Percentiles rank a stretch among this genome's conserved stretches.
These are phyloP conservation scores for Dactylellina sp. DNA, from an alignment of 2,329 filamentous ascomycete species.

Conservation along the genomic window DNA sequence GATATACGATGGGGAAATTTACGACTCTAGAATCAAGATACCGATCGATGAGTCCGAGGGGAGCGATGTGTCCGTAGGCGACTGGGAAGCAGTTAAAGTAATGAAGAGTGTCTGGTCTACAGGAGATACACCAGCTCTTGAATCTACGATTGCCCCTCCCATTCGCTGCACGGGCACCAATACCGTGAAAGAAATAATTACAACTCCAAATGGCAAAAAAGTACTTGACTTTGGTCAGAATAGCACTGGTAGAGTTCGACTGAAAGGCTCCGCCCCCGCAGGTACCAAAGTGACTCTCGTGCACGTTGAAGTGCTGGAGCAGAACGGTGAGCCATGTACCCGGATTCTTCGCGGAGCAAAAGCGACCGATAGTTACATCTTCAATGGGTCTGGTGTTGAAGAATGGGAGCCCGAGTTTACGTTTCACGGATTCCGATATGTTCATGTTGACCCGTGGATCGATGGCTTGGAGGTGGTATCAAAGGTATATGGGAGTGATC, in stretches of 20 bases:
- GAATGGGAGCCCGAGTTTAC: conserved; percentile 68
- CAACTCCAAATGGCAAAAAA: conserved; percentile 23
- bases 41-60: neutral
- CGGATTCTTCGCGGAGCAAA: conserved; percentile 42
- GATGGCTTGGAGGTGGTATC: conserved; percentile 60
- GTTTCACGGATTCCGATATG: conserved; percentile 69
- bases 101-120: conserved; percentile 19
- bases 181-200: conserved; percentile 22
- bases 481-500: conserved; percentile 68
- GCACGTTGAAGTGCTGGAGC: conserved; percentile 40
- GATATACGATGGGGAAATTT: conserved; percentile 46
- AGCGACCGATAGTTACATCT: conserved; percentile 45
- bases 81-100: conserved; percentile 37
- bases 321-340: conserved; percentile 35
- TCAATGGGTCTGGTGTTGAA: conserved; percentile 42
- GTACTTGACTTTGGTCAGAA: conserved; percentile 52
- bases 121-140: conserved; percentile 1
- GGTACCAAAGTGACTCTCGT: conserved; percentile 33
- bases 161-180: conserved; percentile 30
- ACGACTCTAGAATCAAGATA: conserved; percentile 38
- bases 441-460: conserved; percentile 67
- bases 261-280: conserved; percentile 35
- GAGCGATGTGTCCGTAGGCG: neutral
- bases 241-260: conserved; percentile 26
- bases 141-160: conserved; percentile 23